Evolutionary conservation across 495 filamentous ascomycete genomes (phyloP).

Genomic region (Neurospora africana): DNA sequence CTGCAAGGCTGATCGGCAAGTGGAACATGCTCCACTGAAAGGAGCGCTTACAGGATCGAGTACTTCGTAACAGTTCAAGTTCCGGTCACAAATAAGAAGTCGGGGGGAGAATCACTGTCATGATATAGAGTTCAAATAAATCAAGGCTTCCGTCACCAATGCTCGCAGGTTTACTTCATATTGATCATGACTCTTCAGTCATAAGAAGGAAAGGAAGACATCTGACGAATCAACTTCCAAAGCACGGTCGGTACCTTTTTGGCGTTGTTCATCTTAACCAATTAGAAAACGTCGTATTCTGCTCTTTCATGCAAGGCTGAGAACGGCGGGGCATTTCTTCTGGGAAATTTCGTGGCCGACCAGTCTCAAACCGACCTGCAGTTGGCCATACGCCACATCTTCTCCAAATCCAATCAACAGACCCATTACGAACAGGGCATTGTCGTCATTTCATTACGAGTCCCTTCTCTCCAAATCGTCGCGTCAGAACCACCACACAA

Average conservation of each 20-base stretch:
- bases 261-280: background rate
- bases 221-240: background rate
- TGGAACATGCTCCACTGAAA: background rate
- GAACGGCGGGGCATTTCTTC: slow-evolving; percentile 15
- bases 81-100: background rate
- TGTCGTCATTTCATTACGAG: background rate
- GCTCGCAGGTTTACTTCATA: background rate
- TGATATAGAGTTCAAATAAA: background rate
- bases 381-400: background rate
- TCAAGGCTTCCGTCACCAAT: background rate
- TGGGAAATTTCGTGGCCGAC: slow-evolving; percentile 12
- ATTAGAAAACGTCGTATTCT: background rate
- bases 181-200: background rate
- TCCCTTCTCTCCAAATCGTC: background rate
- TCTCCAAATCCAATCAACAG: background rate
- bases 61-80: background rate
- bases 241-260: background rate
- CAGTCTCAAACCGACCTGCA: background rate
- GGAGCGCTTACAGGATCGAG: background rate
- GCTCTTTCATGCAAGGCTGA: slow-evolving; percentile 9
- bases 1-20: background rate
- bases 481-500: background rate
- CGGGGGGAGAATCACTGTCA: background rate
- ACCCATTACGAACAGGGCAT: background rate
- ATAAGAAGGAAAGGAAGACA: background rate